These are phyloP conservation scores for Wickerhamiella nectarea DNA, from an alignment of 805 yeast species.

Conservation along the genomic window DNA sequence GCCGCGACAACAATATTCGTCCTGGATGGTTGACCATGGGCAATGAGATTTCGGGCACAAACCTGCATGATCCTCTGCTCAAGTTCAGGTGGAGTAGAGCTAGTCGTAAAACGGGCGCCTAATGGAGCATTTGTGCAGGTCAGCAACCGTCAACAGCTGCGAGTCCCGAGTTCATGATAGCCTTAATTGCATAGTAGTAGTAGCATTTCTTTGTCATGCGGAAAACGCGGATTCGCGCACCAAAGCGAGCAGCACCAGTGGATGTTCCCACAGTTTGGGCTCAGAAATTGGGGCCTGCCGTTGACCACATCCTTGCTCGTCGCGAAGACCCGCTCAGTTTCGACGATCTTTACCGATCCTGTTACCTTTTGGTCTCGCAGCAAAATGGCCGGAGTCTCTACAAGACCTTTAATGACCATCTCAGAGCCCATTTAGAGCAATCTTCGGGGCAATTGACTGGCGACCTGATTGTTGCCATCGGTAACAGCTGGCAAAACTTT, in stretches of 20 bases:
- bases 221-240: conserved; percentile 15
- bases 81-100: conserved; percentile 7
- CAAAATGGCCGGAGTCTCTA: conserved; percentile 17
- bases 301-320: conserved; percentile 13
- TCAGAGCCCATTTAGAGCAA: conserved; percentile 9
- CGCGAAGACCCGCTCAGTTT: conserved; percentile 10
- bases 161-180: no score
- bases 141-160: no score
- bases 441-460: background rate
- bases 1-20: conserved; percentile 70
- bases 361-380: conserved; percentile 18
- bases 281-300: conserved; percentile 17
- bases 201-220: background rate
- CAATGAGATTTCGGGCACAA: conserved; percentile 15
- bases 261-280: conserved; percentile 17
- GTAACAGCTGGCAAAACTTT: conserved; percentile 14
- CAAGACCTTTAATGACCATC: conserved; percentile 10
- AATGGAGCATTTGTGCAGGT: no score
- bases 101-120: no score
- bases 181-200: no score
- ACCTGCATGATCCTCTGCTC: conserved; percentile 13
- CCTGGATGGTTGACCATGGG: conserved; percentile 67
- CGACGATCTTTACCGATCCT: conserved; percentile 16
- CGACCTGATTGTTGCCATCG: conserved; percentile 9
- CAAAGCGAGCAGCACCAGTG: conserved; percentile 13